Conservation (phyloP, 495 filamentous ascomycete species). For the Aspergillus ellipticus region DNA sequence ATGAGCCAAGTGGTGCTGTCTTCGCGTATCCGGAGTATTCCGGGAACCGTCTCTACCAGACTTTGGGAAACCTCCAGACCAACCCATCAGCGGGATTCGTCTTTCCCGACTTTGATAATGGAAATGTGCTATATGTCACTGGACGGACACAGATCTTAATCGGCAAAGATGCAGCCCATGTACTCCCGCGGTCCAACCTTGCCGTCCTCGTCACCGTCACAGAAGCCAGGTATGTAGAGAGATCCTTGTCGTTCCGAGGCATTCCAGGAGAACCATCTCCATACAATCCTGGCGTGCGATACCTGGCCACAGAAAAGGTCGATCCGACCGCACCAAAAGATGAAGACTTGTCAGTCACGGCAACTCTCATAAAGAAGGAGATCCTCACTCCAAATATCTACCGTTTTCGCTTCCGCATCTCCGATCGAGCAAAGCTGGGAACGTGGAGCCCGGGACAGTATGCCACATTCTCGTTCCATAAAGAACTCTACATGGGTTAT, state of each 20-base stretch:
- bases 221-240: conserved; percentile 57
- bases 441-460: conserved; percentile 68
- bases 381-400: conserved; percentile 60
- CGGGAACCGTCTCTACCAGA: conserved; percentile 79
- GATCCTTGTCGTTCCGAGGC: conserved; percentile 66
- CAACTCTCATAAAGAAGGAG: conserved; percentile 51
- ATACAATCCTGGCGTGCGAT: conserved; percentile 65
- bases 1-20: conserved; percentile 43
- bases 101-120: conserved; percentile 68
- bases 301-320: conserved; percentile 46
- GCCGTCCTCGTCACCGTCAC: conserved; percentile 62
- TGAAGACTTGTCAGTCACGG: conserved; percentile 30
- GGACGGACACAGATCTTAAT: conserved; percentile 61
- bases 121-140: conserved; percentile 67
- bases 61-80: conserved; percentile 67
- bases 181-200: conserved; percentile 67
- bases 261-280: conserved; percentile 54
- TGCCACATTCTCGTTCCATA: conserved; percentile 65
- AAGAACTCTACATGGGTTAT: conserved; percentile 66
- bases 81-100: conserved; percentile 62
- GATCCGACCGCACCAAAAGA: conserved; percentile 16
- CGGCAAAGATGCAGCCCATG: conserved; percentile 51
- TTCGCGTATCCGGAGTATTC: conserved; percentile 77
- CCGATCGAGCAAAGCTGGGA: conserved; percentile 34
- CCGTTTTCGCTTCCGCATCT: conserved; percentile 59